These are phyloP conservation scores for Syncephalis fuscata DNA, from an alignment of 371 early-diverging fungal genomes.

Conservation along the genomic window DNA sequence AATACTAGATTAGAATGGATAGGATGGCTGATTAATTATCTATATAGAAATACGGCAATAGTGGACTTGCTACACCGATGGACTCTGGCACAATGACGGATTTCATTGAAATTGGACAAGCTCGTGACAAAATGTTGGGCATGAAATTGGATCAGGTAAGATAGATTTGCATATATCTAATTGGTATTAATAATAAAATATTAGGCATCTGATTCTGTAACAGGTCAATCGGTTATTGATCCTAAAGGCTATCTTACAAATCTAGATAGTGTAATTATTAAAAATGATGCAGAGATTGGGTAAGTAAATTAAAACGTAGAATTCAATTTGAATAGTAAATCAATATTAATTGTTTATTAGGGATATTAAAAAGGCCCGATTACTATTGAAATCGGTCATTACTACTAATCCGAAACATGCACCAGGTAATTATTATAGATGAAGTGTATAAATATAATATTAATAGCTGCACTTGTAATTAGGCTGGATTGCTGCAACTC, in stretches of 20 bases:
- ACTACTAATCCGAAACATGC: constrained; percentile 88
- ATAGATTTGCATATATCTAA: too few species aligned
- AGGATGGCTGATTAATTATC: too few species aligned
- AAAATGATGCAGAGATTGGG: constrained; percentile 76
- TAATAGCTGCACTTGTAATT: too few species aligned
- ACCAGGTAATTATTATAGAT: constrained; percentile 23
- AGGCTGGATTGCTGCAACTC: constrained; percentile 94
- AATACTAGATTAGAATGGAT: background rate
- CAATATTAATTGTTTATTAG: constrained; percentile 10
- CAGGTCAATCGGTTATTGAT: constrained; percentile 74
- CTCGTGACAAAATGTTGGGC: constrained; percentile 78
- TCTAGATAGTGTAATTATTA: constrained; percentile 63
- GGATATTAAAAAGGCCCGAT: constrained; percentile 84
- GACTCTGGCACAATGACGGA: constrained; percentile 54
- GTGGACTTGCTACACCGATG: constrained; percentile 26
- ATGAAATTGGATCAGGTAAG: constrained; percentile 72
- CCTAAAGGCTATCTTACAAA: constrained; percentile 91
- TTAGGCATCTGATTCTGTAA: constrained; percentile 33
- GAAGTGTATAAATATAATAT: too few species aligned
- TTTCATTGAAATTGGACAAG: constrained; percentile 85
- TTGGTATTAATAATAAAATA: too few species aligned
- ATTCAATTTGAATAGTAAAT: too few species aligned
- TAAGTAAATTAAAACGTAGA: background rate
- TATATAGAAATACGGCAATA: constrained; percentile 3
- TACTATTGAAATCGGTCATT: constrained; percentile 74